Evolutionary conservation across 495 filamentous ascomycete species (phyloP).

Genomic region (Penicillium herquei): DNA sequence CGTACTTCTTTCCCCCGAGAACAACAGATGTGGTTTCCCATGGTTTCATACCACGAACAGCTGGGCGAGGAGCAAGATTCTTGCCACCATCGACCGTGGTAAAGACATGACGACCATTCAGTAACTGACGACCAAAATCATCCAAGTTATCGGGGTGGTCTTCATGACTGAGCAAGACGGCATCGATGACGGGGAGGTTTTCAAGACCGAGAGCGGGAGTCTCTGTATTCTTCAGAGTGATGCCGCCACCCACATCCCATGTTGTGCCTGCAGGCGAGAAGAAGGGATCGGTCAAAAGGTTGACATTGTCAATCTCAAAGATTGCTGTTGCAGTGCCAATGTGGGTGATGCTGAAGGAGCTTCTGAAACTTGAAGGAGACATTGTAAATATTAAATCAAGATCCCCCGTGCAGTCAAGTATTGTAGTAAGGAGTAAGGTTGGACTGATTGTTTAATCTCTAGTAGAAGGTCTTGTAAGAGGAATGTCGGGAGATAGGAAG

Average conservation of each 20-base stretch:
- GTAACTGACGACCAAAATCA: slow-evolving; percentile 34
- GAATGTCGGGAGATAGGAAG: no score
- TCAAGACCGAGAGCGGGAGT: slow-evolving; percentile 35
- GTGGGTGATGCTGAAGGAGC: slow-evolving; percentile 30
- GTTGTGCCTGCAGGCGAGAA: slow-evolving; percentile 46
- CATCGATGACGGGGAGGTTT: slow-evolving; percentile 49
- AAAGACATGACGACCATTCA: slow-evolving; percentile 49
- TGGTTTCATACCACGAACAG: slow-evolving; percentile 37
- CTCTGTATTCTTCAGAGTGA: slow-evolving; percentile 30
- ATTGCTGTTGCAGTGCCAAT: slow-evolving; percentile 54
- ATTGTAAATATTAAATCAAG: no score
- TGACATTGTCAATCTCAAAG: slow-evolving; percentile 44
- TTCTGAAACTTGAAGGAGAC: background rate
- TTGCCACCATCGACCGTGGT: slow-evolving; percentile 49
- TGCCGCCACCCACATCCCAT: slow-evolving; percentile 28
- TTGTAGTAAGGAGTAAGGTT: background rate
- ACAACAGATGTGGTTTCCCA: slow-evolving; percentile 24
- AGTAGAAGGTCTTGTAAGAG: background rate
- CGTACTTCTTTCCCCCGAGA: slow-evolving; percentile 22
- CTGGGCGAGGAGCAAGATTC: slow-evolving; percentile 41
- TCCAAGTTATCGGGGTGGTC: slow-evolving; percentile 57
- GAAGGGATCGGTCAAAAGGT: slow-evolving; percentile 53
- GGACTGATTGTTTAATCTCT: background rate
- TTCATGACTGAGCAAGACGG: slow-evolving; percentile 54
- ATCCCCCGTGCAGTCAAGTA: no score